phyloP scores from a whole-genome alignment of 441 rosid genomes.

The Aleurites moluccanus region DNA sequence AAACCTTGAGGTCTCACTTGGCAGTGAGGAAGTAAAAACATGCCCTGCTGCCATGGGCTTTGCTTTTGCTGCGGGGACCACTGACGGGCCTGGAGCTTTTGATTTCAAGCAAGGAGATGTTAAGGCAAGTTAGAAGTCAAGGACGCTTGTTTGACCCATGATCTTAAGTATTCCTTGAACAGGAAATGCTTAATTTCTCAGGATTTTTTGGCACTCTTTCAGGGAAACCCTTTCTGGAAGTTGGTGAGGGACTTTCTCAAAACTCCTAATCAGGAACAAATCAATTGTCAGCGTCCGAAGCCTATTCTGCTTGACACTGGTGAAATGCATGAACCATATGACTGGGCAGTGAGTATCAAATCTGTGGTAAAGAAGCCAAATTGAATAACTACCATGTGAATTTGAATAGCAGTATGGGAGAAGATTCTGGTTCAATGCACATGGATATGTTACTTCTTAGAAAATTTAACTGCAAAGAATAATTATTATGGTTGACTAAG shows the following conservation, averaged over 20 bases:
- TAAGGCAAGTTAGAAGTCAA: constrained; percentile 40
- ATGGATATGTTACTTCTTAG: too few relatives aligned
- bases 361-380: background rate
- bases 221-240: constrained; percentile 96
- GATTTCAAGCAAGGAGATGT: constrained; percentile 97
- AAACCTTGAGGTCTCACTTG: constrained; percentile 68
- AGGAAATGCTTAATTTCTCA: background rate
- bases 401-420: background rate
- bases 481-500: background rate
- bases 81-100: constrained; percentile 98
- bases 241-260: constrained; percentile 72
- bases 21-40: constrained; percentile 61
- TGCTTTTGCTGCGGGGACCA: constrained; percentile 95
- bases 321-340: constrained; percentile 89
- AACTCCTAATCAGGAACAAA: constrained; percentile 65
- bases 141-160: background rate
- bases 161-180: background rate
- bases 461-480: background rate
- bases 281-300: constrained; percentile 81
- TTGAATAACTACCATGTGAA: background rate
- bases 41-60: constrained; percentile 99
- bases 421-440: background rate
- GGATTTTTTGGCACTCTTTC: constrained; percentile 21
- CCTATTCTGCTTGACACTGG: constrained; percentile 95
- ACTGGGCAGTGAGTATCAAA: constrained; percentile 76